Evolutionary conservation across 83 land plant species (phyloP).

Genomic region (Thuja plicata): DNA sequence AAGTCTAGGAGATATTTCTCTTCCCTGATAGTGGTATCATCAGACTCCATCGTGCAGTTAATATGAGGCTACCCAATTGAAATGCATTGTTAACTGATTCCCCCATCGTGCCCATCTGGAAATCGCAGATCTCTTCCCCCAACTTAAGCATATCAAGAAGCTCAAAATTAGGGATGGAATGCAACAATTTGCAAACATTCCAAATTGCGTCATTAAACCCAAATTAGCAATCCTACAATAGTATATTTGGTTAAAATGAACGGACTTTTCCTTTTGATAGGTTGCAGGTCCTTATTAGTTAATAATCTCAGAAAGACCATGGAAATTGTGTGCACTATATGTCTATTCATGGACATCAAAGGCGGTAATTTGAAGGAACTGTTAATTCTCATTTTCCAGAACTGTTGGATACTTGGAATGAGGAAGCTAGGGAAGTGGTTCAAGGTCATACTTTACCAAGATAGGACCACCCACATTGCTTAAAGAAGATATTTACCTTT

Average conservation of each 20-base stretch:
- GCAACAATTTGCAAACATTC: slow-evolving; percentile 32
- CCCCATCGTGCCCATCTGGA: slow-evolving; percentile 53
- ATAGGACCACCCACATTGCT: slow-evolving; percentile 26
- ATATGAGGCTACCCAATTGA: slow-evolving; percentile 83
- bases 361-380: background rate
- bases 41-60: slow-evolving; percentile 75
- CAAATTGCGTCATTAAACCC: background rate
- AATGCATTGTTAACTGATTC: slow-evolving; percentile 81
- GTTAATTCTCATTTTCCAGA: slow-evolving; percentile 26
- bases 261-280: background rate
- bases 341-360: slow-evolving; percentile 89
- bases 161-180: slow-evolving; percentile 64
- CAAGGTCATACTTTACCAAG: slow-evolving; percentile 50
- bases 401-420: slow-evolving; percentile 25
- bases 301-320: background rate
- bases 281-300: background rate
- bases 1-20: slow-evolving; percentile 82
- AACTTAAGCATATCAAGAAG: slow-evolving; percentile 72
- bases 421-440: slow-evolving; percentile 41
- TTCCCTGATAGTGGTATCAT: slow-evolving; percentile 29
- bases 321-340: slow-evolving; percentile 8
- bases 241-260: background rate
- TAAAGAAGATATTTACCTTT: slow-evolving; percentile 35
- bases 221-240: background rate
- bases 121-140: slow-evolving; percentile 83